Evolutionary conservation across 495 filamentous ascomycete species (phyloP).

Genomic region (Penicillium pulvis): DNA sequence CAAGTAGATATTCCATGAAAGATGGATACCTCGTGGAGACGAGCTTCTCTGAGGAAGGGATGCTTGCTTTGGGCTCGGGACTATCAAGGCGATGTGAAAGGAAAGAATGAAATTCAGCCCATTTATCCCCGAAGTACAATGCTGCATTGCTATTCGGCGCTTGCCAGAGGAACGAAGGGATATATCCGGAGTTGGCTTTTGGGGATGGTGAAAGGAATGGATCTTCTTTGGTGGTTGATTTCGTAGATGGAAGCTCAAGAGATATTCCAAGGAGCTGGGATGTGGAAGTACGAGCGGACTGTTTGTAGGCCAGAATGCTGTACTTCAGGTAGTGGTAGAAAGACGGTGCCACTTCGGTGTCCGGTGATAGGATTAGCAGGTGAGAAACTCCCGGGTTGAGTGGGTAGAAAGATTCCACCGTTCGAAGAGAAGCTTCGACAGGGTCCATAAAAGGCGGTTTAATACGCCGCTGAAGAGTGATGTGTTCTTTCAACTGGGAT

Average conservation of each 20-base stretch:
- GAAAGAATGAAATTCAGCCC: conserved; percentile 78
- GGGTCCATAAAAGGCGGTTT: conserved; percentile 52
- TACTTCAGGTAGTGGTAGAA: conserved; percentile 86
- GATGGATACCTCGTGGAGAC: conserved; percentile 66
- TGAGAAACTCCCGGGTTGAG: conserved; percentile 60
- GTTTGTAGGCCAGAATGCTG: conserved; percentile 68
- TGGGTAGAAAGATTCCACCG: conserved; percentile 83
- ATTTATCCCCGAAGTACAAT: conserved; percentile 80
- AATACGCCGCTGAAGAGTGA: conserved; percentile 75
- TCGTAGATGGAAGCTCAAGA: conserved; percentile 66
- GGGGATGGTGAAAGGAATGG: conserved; percentile 53
- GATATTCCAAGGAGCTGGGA: conserved; percentile 69
- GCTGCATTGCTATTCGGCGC: conserved; percentile 77
- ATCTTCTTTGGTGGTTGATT: conserved; percentile 55
- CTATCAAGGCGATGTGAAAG: conserved; percentile 57
- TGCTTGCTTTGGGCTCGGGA: conserved; percentile 42
- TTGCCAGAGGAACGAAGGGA: conserved; percentile 76
- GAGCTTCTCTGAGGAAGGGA: conserved; percentile 30
- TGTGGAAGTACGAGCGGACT: conserved; percentile 55
- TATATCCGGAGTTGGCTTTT: conserved; percentile 20
- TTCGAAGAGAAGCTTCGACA: conserved; percentile 66
- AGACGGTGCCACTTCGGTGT: conserved; percentile 69
- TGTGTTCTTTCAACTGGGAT: conserved; percentile 42
- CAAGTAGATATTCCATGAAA: conserved; percentile 76
- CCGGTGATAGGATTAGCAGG: conserved; percentile 75